Evolutionary conservation across 2,329 filamentous ascomycete genomes (phyloP).

Genomic region (Ilyonectria robusta): DNA sequence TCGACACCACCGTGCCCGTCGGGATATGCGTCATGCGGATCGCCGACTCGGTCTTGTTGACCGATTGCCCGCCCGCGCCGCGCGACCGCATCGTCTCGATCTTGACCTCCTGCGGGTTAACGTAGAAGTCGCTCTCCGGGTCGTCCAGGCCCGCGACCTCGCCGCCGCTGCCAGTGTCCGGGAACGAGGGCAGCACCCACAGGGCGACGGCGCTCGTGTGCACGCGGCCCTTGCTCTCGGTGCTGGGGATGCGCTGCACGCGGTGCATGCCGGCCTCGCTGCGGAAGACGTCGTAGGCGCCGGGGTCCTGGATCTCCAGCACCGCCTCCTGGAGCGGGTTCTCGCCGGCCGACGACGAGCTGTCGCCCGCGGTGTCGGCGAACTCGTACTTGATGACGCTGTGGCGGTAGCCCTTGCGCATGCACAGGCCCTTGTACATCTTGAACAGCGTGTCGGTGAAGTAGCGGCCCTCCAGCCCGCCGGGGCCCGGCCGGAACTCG

Average conservation of each 20-base stretch:
- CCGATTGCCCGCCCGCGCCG: constrained; percentile 95
- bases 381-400: constrained; percentile 86
- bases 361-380: constrained; percentile 73
- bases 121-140: constrained; percentile 91
- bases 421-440: constrained; percentile 90
- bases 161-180: constrained; percentile 64
- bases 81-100: constrained; percentile 92
- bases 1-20: constrained; percentile 87
- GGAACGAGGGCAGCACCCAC: constrained; percentile 90
- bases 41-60: constrained; percentile 98
- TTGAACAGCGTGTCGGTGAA: constrained; percentile 89
- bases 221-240: constrained; percentile 90
- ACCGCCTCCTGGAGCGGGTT: constrained; percentile 87
- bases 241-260: constrained; percentile 92
- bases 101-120: constrained; percentile 86
- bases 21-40: constrained; percentile 93
- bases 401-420: constrained; percentile 74
- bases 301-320: constrained; percentile 82
- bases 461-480: constrained; percentile 90
- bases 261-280: constrained; percentile 95
- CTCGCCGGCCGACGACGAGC: constrained; percentile 70
- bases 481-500: constrained; percentile 92
- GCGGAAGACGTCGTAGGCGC: constrained; percentile 85
- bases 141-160: constrained; percentile 79
- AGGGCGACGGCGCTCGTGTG: constrained; percentile 95